Evolutionary conservation across 1,284 basidiomycete genomes (phyloP).

Genomic region (Lentinula novae-zelandiae): DNA sequence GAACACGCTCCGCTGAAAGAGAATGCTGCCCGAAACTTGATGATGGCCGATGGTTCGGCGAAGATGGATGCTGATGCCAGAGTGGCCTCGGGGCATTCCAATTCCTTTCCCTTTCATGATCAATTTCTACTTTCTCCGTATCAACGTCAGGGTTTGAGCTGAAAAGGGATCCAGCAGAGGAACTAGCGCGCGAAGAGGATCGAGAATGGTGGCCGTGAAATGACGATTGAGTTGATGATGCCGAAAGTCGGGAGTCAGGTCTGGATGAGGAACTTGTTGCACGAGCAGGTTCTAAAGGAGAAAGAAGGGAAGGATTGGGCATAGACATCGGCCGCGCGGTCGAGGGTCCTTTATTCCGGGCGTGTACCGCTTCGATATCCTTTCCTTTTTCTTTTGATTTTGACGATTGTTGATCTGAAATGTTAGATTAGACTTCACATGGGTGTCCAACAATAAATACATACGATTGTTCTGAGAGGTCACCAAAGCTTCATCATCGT

Average conservation of each 20-base stretch:
- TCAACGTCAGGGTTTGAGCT: constrained; percentile 28
- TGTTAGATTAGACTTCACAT: not conserved
- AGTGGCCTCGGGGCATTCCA: constrained; percentile 57
- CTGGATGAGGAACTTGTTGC: constrained; percentile 30
- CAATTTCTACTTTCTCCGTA: constrained; percentile 33
- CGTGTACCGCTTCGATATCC: constrained; percentile 43
- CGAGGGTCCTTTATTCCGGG: constrained; percentile 45
- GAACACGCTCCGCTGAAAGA: not conserved
- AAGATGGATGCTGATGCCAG: constrained; percentile 32
- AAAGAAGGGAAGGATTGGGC: constrained; percentile 23
- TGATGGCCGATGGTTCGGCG: constrained; percentile 10
- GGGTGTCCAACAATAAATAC: constrained; percentile 17
- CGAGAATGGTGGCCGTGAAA: constrained; percentile 26
- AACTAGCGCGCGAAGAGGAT: constrained; percentile 32
- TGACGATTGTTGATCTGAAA: constrained; percentile 40
- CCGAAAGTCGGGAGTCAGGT: constrained; percentile 30
- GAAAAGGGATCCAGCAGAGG: constrained; percentile 34
- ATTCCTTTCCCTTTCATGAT: constrained; percentile 44
- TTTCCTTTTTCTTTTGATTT: constrained; percentile 39
- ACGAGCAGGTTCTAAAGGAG: constrained; percentile 24
- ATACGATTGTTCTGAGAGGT: constrained; percentile 45
- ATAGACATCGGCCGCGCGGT: constrained; percentile 5
- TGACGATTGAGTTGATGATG: constrained; percentile 21
- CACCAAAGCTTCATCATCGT: constrained; percentile 40
- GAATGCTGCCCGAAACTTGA: constrained; percentile 10